Conservation (phyloP, 208 protist species). For the Crithidia brevicula region DNA sequence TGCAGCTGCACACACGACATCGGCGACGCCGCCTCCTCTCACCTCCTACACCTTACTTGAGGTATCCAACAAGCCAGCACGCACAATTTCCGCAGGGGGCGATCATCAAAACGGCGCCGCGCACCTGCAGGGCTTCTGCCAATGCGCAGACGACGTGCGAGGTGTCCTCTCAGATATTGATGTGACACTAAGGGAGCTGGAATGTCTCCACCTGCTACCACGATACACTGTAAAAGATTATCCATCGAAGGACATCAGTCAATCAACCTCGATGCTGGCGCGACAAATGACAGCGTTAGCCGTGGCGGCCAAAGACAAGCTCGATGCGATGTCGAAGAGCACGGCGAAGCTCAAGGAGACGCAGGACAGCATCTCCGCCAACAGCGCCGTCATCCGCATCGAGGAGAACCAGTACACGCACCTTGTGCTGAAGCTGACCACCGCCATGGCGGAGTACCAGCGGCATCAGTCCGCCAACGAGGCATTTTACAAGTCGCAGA, state of each 20-base stretch:
- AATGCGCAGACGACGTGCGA: not conserved
- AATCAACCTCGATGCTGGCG: too few species aligned
- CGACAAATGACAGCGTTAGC: not conserved
- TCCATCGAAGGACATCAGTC: too few species aligned
- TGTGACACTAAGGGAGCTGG: not conserved
- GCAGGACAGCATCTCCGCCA: slow-evolving; percentile 52
- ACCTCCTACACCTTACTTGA: not conserved
- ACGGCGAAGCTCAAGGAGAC: slow-evolving; percentile 74
- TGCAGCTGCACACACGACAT: not conserved
- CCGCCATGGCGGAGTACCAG: slow-evolving; percentile 68
- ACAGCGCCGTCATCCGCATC: slow-evolving; percentile 86
- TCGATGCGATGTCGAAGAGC: slow-evolving; percentile 61
- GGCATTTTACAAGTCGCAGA: slow-evolving; percentile 75
- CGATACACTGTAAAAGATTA: too few species aligned
- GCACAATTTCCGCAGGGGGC: not conserved
- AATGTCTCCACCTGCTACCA: too few species aligned
- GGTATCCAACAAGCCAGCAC: not conserved
- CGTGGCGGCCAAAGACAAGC: not conserved
- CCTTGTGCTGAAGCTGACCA: slow-evolving; percentile 52
- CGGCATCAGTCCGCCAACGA: slow-evolving; percentile 63
- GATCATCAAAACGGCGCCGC: not conserved
- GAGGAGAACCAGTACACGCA: slow-evolving; percentile 85
- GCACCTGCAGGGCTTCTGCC: not conserved
- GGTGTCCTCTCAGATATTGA: not conserved
- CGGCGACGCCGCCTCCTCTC: not conserved